phyloP scores from a whole-genome alignment of 108 stramenopile species.

The Cafeteria roenbergensis region DNA sequence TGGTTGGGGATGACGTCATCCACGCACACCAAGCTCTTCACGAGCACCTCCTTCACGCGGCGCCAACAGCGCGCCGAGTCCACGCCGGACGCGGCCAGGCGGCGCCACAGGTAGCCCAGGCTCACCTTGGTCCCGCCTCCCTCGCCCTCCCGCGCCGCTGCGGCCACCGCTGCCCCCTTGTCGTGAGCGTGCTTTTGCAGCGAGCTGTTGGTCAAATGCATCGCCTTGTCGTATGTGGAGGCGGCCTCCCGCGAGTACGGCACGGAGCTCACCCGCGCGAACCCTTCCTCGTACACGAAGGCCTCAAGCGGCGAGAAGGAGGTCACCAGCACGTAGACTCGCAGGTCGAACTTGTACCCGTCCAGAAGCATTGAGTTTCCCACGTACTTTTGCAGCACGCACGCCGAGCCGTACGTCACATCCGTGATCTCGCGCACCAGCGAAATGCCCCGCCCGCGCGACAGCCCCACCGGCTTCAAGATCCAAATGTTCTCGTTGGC shows the following conservation, averaged over 20 bases:
- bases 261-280: constrained; percentile 54
- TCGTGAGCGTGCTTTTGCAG: constrained; percentile 42
- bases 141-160: constrained; percentile 9
- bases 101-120: constrained; percentile 50
- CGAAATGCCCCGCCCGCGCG: constrained; percentile 61
- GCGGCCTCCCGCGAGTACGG: constrained; percentile 49
- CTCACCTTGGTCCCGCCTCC: constrained; percentile 53
- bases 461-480: constrained; percentile 61
- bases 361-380: constrained; percentile 58
- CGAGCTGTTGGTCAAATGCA: constrained; percentile 75
- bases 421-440: constrained; percentile 49
- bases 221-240: constrained; percentile 52
- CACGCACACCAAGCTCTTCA: constrained; percentile 47
- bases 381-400: constrained; percentile 58
- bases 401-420: constrained; percentile 49
- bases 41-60: constrained; percentile 51
- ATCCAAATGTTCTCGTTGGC: constrained; percentile 45
- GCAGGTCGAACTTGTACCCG: constrained; percentile 67
- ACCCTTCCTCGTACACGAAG: constrained; percentile 55
- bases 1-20: not conserved
- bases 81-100: constrained; percentile 41
- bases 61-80: constrained; percentile 41
- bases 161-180: constrained; percentile 23
- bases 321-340: constrained; percentile 66
- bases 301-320: constrained; percentile 53